Base-by-base conservation (phyloP, 1,284 basidiomycete genomes). In the Sporisorium exsertum region DNA sequence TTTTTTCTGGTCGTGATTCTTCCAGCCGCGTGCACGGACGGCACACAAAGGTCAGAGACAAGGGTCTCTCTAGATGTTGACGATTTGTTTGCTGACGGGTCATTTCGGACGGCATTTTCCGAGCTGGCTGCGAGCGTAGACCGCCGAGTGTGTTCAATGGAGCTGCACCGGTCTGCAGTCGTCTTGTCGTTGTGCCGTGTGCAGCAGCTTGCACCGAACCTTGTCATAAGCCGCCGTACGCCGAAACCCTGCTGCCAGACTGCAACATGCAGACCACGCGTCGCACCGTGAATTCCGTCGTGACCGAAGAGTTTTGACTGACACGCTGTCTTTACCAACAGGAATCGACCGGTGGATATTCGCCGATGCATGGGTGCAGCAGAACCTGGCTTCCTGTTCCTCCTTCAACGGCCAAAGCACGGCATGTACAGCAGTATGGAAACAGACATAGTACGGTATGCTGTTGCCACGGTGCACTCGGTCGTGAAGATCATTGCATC, bases 231-330 rank as follows among this genome's bases (percentile, higher is more conserved):
- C 40, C 53, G 64, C 42, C 47, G 50, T 49, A 43, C 35, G 63
- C 57, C 52, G 46, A 42, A 10, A 32, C 4, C 20, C 33, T 22
- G 12, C 33, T 37, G 51, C 1, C 32, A 24, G 51, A 7, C 32
- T 15, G 16, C 7, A 40, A 9, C 37, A 16, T 5, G 26, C 1
- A 33, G 16, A 29, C 50, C 55, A 47, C 61, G 57, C 40, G 49
- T 43, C 46, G 53, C 52, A 32, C 67, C 67, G 58, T 60, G 67
- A 70, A 56, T 49, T 64, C 67, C 58, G 67, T 70, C 42, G 60
- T 64, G 55, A 22, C 67, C 58, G 67, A 70, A 60, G 22, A 26
- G 16, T 20, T 40, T n/a, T 7, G 40, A 32, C 20, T 22, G 42
- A 32, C 22, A 26, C 42, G 35, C 53, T 37, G 35, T 37, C 22